phyloP scores from a whole-genome alignment of 2,329 filamentous ascomycete species.

The Blastomyces gilchristii region DNA sequence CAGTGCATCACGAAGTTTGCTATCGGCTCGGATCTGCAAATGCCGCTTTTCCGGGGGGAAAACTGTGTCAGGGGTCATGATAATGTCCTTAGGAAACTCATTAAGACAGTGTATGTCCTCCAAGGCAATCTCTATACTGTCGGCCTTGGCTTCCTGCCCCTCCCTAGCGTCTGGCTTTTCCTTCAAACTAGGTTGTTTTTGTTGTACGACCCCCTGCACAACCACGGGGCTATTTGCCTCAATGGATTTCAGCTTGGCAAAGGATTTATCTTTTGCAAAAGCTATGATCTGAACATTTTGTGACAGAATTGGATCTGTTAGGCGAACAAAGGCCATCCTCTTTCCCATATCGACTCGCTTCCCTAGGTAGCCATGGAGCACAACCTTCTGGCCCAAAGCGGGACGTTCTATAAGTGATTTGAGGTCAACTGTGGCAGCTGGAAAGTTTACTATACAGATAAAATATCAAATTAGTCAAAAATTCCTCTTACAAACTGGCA shows the following conservation, averaged over 20 bases:
- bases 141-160: constrained; percentile 25
- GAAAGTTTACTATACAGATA: constrained; percentile 37
- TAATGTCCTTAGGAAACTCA: constrained; percentile 61
- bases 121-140: constrained; percentile 50
- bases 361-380: constrained; percentile 61
- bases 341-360: constrained; percentile 57
- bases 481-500: not conserved
- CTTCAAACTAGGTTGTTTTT: constrained; percentile 28
- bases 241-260: constrained; percentile 36
- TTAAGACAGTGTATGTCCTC: constrained; percentile 58
- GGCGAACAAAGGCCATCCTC: constrained; percentile 59
- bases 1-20: constrained; percentile 56
- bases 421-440: constrained; percentile 35
- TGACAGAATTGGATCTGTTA: constrained; percentile 37
- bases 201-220: constrained; percentile 41
- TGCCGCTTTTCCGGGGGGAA: constrained; percentile 70
- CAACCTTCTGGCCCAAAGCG: constrained; percentile 35
- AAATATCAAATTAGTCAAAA: not conserved
- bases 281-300: constrained; percentile 44
- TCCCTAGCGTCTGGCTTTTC: constrained; percentile 21
- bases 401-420: constrained; percentile 25
- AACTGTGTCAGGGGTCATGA: constrained; percentile 61
- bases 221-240: constrained; percentile 46
- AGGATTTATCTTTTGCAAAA: constrained; percentile 25
- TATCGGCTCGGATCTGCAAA: constrained; percentile 70